Evolutionary conservation across 768 basidiomycete species (phyloP).

Genomic region (Tulasnella sp.): DNA sequence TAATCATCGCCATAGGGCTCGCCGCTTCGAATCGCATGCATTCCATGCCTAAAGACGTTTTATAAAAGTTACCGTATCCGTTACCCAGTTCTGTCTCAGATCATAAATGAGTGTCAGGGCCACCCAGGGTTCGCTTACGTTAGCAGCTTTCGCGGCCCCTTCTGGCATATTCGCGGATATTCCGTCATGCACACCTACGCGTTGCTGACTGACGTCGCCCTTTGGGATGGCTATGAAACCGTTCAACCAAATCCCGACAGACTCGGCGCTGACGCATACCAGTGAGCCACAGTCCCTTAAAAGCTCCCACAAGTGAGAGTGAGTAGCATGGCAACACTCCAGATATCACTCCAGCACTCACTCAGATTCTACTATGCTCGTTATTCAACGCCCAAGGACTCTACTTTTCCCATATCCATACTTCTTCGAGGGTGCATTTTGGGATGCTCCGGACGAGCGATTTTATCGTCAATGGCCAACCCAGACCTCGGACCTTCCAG

Average conservation of each 20-base stretch:
- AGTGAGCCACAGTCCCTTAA: background rate
- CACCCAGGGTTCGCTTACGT: background rate
- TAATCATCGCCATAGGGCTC: too few species aligned
- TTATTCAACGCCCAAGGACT: background rate
- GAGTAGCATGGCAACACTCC: background rate
- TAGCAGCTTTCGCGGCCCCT: background rate
- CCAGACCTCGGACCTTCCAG: background rate
- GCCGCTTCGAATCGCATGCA: too few species aligned
- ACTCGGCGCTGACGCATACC: background rate
- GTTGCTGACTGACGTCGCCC: conserved; percentile 7
- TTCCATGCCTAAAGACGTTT: too few species aligned
- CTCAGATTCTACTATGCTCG: background rate
- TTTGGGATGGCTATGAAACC: background rate
- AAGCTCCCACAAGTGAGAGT: background rate
- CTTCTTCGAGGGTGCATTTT: background rate
- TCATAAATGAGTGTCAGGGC: too few species aligned
- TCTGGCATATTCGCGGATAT: background rate
- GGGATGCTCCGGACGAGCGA: background rate
- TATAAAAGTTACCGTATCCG: too few species aligned
- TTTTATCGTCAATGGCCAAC: background rate
- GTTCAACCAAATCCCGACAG: background rate
- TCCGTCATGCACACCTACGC: background rate
- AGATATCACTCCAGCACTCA: background rate
- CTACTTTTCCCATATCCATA: background rate
- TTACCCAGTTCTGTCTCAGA: too few species aligned